Evolutionary conservation across 2,329 filamentous ascomycete genomes (phyloP).

Genomic region (Aspergillus ibericus): DNA sequence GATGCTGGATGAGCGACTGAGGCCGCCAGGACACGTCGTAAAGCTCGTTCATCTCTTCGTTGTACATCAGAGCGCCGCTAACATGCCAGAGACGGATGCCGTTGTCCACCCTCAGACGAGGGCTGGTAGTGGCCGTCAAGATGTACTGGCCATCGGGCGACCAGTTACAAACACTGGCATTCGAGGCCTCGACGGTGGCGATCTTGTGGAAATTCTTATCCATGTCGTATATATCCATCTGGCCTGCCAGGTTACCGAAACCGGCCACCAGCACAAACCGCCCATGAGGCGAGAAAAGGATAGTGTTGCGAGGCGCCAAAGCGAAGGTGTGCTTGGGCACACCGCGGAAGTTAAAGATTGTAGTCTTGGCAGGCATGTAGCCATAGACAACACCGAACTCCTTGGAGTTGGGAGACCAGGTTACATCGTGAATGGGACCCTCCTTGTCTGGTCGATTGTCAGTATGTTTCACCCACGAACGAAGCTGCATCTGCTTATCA

Average conservation of each 20-base stretch:
- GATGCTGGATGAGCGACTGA: conserved; percentile 61
- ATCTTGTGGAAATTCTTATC: conserved; percentile 92
- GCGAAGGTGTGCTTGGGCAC: conserved; percentile 82
- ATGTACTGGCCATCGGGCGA: conserved; percentile 94
- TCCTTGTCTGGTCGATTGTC: conserved; percentile 70
- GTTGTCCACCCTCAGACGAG: conserved; percentile 92
- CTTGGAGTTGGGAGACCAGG: conserved; percentile 97
- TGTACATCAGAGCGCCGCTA: conserved; percentile 85
- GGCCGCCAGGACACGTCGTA: conserved; percentile 91
- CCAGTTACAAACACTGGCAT: conserved; percentile 96
- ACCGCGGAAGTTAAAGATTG: conserved; percentile 91
- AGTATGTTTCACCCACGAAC: conserved; percentile 9
- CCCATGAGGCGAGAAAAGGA: conserved; percentile 89
- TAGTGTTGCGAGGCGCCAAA: conserved; percentile 87
- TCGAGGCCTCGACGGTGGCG: conserved; percentile 90
- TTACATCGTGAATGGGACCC: conserved; percentile 94
- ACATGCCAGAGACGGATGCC: conserved; percentile 95
- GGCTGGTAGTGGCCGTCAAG: conserved; percentile 95
- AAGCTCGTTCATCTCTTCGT: conserved; percentile 89
- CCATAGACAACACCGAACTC: conserved; percentile 98
- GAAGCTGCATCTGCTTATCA: neutral
- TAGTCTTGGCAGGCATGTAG: conserved; percentile 98
- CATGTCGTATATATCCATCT: conserved; percentile 96
- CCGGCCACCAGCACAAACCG: conserved; percentile 92
- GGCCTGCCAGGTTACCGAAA: conserved; percentile 94